Base-by-base conservation (phyloP, 352 stramenopile species). In the Phytophthora boehmeriae region DNA sequence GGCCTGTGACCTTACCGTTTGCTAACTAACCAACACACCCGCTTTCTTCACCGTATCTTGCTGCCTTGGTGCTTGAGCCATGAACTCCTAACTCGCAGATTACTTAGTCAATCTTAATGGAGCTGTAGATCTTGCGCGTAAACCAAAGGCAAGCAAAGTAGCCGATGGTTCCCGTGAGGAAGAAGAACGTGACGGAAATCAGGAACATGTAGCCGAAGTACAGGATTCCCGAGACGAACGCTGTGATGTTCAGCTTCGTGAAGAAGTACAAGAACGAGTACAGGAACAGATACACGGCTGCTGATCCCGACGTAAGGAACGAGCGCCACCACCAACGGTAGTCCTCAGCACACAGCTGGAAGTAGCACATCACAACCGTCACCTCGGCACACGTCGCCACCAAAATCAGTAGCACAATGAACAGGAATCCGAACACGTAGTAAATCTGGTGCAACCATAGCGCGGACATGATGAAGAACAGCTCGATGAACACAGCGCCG, bases 141-240 rank as follows among this genome's bases (percentile, higher is more conserved):
- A 99, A 99, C 94, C 93, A 99, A 60, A 99, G 83, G 66, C 97
- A 99, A 23, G 95, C 96, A 65, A 99, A 98, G 76, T 98, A 98
- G 45, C 98, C 98, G 46, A 98, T 93, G 36, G 89, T 97, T 49
- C 96, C 97, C 63, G 89, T 99, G 25, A 99, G 85, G 71, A 99
- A 97, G 74, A 99, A 98, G 68, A 99, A 97, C 22, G 86, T 97
- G 54, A 99, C 60, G 56, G 91, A 99, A 50, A 98, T 96, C 76
- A 99, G 96, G 62, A 81, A 86, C 97, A 99, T 99, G 88, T 99
- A 99, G 49, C 97, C 97, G 89, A 99, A 99, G 87, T 99, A 99
- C 42, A 99, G 78, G 57, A 99, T 72, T 23, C 83, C 87, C 43
- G 89, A 96, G 30, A 97, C 90, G 27, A 97, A 90, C 47, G 88